These are phyloP conservation scores for Scheffersomyces spartinae DNA, from an alignment of 805 yeast species.

Conservation along the genomic window DNA sequence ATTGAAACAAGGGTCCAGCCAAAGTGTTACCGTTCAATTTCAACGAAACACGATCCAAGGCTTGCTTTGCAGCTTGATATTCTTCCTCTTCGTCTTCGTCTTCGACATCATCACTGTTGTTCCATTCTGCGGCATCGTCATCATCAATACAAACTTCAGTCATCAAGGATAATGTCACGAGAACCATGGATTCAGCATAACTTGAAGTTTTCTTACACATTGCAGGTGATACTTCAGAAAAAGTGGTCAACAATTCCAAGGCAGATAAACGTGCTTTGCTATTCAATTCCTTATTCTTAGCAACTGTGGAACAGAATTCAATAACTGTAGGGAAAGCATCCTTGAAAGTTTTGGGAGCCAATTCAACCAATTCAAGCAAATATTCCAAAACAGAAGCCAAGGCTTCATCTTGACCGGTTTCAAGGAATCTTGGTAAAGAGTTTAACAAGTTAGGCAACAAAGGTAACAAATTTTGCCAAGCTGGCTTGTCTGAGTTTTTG, in stretches of 20 bases:
- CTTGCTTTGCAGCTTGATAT: constrained; percentile 85
- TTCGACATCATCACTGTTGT: constrained; percentile 72
- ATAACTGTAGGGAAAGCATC: constrained; percentile 86
- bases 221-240: constrained; percentile 85
- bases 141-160: constrained; percentile 87
- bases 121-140: constrained; percentile 78
- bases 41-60: constrained; percentile 84
- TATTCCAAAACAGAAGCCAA: constrained; percentile 83
- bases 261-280: constrained; percentile 75
- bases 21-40: constrained; percentile 73
- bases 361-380: constrained; percentile 77
- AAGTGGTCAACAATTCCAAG: constrained; percentile 78
- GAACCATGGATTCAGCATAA: constrained; percentile 62
- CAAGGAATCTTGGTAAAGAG: constrained; percentile 76
- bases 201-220: constrained; percentile 80
- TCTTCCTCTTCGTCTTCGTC: constrained; percentile 73
- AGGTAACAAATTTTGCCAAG: constrained; percentile 69
- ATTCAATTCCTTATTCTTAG: constrained; percentile 73
- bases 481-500: constrained; percentile 63
- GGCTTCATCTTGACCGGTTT: constrained; percentile 68
- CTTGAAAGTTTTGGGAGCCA: constrained; percentile 90
- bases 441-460: constrained; percentile 76
- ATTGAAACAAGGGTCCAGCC: constrained; percentile 79
- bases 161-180: constrained; percentile 69
- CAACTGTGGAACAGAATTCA: constrained; percentile 74